Percentiles rank a stretch among this genome's conserved stretches.
phyloP scores from a whole-genome alignment of 1,139 yeast genomes.

The Pichia sp. region DNA sequence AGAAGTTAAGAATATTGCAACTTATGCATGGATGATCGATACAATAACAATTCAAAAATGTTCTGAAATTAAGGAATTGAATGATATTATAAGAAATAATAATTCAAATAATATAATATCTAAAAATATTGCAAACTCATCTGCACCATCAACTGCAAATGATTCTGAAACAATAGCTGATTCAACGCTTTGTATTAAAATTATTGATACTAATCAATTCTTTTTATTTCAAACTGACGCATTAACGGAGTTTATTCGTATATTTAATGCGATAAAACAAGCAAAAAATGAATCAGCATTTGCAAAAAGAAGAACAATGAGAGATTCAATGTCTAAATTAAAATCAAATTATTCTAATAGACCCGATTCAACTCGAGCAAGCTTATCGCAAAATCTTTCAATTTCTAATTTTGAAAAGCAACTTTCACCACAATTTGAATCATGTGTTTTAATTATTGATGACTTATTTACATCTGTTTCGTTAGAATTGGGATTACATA shows the following conservation, averaged over 20 bases:
- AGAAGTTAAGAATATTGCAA: slow-evolving; percentile 44
- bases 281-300: slow-evolving; percentile 57
- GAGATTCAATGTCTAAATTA: slow-evolving; percentile 41
- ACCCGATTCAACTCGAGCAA: slow-evolving; percentile 8
- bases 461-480: slow-evolving; percentile 26
- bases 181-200: slow-evolving; percentile 43
- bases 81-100: slow-evolving; percentile 2
- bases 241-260: slow-evolving; percentile 50
- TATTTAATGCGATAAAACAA: slow-evolving; percentile 53
- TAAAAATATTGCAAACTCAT: not conserved
- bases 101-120: not conserved
- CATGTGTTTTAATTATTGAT: slow-evolving; percentile 17
- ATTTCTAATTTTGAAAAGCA: slow-evolving; percentile 26
- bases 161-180: slow-evolving; percentile 14
- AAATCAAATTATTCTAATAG: not conserved
- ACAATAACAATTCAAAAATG: slow-evolving; percentile 9
- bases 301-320: slow-evolving; percentile 38
- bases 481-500: slow-evolving; percentile 23
- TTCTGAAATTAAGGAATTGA: slow-evolving; percentile 9
- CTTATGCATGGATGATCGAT: slow-evolving; percentile 54
- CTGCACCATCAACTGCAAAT: not conserved
- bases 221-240: slow-evolving; percentile 64
- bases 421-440: slow-evolving; percentile 16
- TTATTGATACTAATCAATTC: slow-evolving; percentile 36
- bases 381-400: slow-evolving; percentile 36